These are phyloP conservation scores for Lachancea lanzarotensis DNA, from an alignment of 805 yeast genomes.

Conservation along the genomic window DNA sequence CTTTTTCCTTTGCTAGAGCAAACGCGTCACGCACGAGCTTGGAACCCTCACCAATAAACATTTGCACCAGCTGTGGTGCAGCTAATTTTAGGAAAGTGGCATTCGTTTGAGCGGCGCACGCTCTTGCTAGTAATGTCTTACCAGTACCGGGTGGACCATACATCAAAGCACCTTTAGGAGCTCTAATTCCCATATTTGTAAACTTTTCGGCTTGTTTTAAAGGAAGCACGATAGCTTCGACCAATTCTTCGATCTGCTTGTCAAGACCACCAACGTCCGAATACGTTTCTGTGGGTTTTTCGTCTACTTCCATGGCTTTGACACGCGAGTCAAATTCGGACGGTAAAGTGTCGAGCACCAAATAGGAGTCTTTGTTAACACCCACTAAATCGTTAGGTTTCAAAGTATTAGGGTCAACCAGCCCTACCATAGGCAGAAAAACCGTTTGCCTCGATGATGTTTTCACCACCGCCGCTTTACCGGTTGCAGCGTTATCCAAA, in stretches of 20 bases:
- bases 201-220: constrained; percentile 98
- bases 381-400: constrained; percentile 98
- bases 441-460: constrained; percentile 98
- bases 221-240: constrained; percentile 96
- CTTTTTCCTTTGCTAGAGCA: constrained; percentile 94
- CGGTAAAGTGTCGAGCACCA: constrained; percentile 89
- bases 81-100: constrained; percentile 95
- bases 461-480: constrained; percentile 97
- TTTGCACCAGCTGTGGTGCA: constrained; percentile 96
- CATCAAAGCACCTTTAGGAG: constrained; percentile 97
- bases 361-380: constrained; percentile 92
- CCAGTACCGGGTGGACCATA: constrained; percentile 99
- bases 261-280: constrained; percentile 97
- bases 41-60: constrained; percentile 99
- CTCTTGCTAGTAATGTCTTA: constrained; percentile 92
- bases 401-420: constrained; percentile 84
- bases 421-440: constrained; percentile 89
- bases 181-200: constrained; percentile 87
- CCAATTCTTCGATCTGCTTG: constrained; percentile 95
- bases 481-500: constrained; percentile 81
- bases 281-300: constrained; percentile 95
- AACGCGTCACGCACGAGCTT: constrained; percentile 95
- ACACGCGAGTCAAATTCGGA: constrained; percentile 97
- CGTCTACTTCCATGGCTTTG: constrained; percentile 99
- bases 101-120: constrained; percentile 98